These are phyloP conservation scores for Umbellularia californica DNA, from an alignment of 164 flowering plant species.

Conservation along the genomic window DNA sequence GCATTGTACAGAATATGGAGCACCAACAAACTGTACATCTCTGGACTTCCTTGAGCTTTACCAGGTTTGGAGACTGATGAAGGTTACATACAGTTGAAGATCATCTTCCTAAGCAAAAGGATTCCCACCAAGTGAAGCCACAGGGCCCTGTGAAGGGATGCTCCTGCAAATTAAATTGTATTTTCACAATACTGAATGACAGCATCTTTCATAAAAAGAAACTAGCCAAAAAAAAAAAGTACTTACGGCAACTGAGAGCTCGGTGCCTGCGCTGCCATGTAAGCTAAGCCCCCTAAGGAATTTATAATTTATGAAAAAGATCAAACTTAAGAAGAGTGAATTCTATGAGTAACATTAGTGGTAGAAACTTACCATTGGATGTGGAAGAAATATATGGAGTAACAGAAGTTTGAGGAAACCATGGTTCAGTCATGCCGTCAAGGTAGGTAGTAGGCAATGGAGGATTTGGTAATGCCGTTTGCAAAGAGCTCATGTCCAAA, in stretches of 20 bases:
- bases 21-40: too few species aligned
- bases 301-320: neutral
- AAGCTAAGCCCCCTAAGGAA: constrained; percentile 53
- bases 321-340: constrained; percentile 6
- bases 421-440: constrained; percentile 44
- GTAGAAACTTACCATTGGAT: constrained; percentile 40
- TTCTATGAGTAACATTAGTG: neutral
- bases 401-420: constrained; percentile 62
- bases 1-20: too few species aligned
- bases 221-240: neutral
- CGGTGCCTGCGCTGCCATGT: constrained; percentile 48
- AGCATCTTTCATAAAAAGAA: neutral
- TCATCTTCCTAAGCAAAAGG: constrained; percentile 48
- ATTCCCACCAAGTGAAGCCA: constrained; percentile 63
- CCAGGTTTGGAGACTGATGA: too few species aligned
- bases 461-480: constrained; percentile 62
- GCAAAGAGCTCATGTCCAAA: constrained; percentile 74
- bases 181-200: neutral
- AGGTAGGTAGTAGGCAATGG: constrained; percentile 38
- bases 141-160: constrained; percentile 45
- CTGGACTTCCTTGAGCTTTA: too few species aligned
- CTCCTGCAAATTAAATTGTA: constrained; percentile 33
- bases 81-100: neutral
- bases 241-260: constrained; percentile 66
- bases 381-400: constrained; percentile 28